Evolutionary conservation across 768 basidiomycete species (phyloP).

Genomic region (Mycena polygramma): DNA sequence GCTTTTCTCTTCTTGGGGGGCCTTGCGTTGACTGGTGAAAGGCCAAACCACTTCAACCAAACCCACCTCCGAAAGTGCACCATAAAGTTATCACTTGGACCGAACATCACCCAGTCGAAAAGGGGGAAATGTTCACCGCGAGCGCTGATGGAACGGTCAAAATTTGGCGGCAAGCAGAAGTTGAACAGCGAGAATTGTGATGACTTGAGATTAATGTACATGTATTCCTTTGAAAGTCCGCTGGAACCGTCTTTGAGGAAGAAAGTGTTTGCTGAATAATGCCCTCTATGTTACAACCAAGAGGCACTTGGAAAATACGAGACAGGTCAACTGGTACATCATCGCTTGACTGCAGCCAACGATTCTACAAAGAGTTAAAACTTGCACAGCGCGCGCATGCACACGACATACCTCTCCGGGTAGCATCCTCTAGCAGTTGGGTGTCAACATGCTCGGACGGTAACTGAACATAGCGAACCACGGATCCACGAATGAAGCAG

Average conservation of each 20-base stretch:
- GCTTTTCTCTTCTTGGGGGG: conserved; percentile 2
- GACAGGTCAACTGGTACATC: conserved; percentile 22
- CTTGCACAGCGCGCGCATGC: background rate
- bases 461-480: conserved; percentile 97
- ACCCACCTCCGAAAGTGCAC: conserved; percentile 84
- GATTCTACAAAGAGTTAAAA: conserved; percentile 48
- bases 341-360: conserved; percentile 38
- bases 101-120: conserved; percentile 87
- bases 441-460: conserved; percentile 95
- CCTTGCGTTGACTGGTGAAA: conserved; percentile 46
- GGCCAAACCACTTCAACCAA: conserved; percentile 79
- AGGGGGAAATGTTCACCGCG: conserved; percentile 88
- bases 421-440: conserved; percentile 95
- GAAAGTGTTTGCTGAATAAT: background rate
- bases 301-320: conserved; percentile 15
- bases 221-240: background rate
- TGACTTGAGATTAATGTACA: conserved; percentile 9
- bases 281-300: conserved; percentile 30
- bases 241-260: no score
- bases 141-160: conserved; percentile 94
- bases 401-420: conserved; percentile 81
- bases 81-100: conserved; percentile 92
- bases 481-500: conserved; percentile 98
- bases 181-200: conserved; percentile 7
- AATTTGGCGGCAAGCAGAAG: conserved; percentile 77